Evolutionary conservation across 768 basidiomycete species (phyloP).

Genomic region (Tubosaeta sp.): DNA sequence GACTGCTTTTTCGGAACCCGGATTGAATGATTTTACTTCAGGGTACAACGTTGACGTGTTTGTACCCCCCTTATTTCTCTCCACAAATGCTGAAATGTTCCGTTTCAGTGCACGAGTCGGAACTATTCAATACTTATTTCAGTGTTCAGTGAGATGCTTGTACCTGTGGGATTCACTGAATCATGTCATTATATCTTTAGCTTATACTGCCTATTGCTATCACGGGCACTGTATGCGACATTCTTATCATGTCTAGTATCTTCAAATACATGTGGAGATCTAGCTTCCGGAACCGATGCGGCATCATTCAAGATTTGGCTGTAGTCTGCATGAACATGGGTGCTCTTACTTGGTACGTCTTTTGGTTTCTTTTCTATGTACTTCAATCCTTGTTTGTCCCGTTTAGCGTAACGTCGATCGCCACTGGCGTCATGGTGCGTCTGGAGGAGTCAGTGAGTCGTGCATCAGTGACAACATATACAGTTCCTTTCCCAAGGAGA

Average conservation of each 20-base stretch:
- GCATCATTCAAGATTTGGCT: constrained; percentile 9
- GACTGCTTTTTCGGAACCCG: not conserved
- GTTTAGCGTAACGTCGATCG: not conserved
- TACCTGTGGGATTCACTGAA: not conserved
- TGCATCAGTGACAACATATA: not conserved
- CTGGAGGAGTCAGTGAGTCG: not conserved
- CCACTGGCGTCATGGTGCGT: constrained; percentile 1
- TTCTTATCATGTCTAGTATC: constrained; percentile 5
- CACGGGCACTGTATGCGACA: constrained; percentile 1
- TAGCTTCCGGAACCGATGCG: constrained; percentile 4
- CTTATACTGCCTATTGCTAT: constrained; percentile 2
- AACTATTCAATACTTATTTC: constrained; percentile 1
- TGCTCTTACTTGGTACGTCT: constrained; percentile 9
- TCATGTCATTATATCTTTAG: not conserved
- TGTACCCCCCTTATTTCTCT: not conserved
- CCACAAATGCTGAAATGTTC: not conserved
- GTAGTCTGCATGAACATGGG: constrained; percentile 11
- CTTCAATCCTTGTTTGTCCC: not conserved
- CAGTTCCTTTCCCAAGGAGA: constrained; percentile 6
- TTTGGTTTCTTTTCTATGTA: not conserved
- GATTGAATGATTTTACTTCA: not conserved
- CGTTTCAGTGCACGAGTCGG: constrained; percentile 4
- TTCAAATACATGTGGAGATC: constrained; percentile 17
- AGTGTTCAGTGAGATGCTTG: constrained; percentile 4
- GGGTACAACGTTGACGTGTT: constrained; percentile 7